Evolutionary conservation across 805 yeast species (phyloP).

Genomic region (Yamadazyma sp.): DNA sequence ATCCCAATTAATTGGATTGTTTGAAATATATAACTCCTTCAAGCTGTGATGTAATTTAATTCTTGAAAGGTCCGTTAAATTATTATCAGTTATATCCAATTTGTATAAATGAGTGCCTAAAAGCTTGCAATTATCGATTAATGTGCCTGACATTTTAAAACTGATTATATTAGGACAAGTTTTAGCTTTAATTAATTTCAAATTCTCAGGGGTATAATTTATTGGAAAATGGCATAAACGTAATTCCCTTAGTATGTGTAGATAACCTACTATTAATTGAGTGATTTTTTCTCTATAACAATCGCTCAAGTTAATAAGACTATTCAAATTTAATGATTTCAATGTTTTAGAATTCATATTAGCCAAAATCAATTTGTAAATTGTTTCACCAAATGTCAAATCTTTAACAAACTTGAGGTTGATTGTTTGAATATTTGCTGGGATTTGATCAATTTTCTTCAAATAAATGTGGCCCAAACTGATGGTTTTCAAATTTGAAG

Average conservation of each 20-base stretch:
- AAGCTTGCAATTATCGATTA: not conserved
- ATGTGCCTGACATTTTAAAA: not conserved
- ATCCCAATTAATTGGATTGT: constrained; percentile 20
- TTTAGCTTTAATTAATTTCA: no score
- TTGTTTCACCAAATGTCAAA: constrained; percentile 5
- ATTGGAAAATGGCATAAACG: no score
- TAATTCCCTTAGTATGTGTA: constrained; percentile 1
- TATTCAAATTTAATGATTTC: constrained; percentile 2
- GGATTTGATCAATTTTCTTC: constrained; percentile 1
- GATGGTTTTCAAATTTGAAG: constrained; percentile 10
- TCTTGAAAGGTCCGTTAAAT: not conserved
- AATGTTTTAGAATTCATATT: constrained; percentile 4
- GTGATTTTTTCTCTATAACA: not conserved
- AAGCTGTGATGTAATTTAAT: constrained; percentile 10
- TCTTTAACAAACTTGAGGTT: constrained; percentile 9
- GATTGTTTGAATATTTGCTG: constrained; percentile 4
- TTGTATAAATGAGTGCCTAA: not conserved
- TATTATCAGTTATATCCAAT: constrained; percentile 3
- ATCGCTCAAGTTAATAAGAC: constrained; percentile 1
- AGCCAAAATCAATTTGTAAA: constrained; percentile 1
- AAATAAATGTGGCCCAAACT: constrained; percentile 13
- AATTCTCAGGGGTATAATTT: no score
- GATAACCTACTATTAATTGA: not conserved
- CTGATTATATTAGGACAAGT: constrained; percentile 1
- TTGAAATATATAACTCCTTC: constrained; percentile 13